These are phyloP conservation scores for Daldinia eschscholtzii DNA, from an alignment of 2,329 filamentous ascomycete species.

Conservation along the genomic window DNA sequence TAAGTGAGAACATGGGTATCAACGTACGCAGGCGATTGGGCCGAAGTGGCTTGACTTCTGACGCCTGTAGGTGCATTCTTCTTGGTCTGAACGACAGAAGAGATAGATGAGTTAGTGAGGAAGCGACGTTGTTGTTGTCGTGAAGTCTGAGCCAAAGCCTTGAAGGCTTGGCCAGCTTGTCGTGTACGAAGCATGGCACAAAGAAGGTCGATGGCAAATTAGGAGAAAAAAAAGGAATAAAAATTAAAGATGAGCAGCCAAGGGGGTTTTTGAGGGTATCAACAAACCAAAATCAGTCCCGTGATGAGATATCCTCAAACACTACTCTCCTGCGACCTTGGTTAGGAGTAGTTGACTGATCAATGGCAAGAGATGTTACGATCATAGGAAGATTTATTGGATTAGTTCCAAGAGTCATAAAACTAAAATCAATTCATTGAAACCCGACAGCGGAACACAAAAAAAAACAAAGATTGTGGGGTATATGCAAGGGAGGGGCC, in stretches of 20 bases:
- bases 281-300: constrained; percentile 16
- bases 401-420: constrained; percentile 35
- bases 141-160: constrained; percentile 57
- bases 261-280: constrained; percentile 5
- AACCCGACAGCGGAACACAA: constrained; percentile 43
- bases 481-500: constrained; percentile 27
- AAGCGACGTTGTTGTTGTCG: constrained; percentile 52
- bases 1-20: not conserved
- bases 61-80: constrained; percentile 58
- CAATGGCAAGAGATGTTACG: constrained; percentile 40
- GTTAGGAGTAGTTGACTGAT: constrained; percentile 20
- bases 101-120: constrained; percentile 58
- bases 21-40: constrained; percentile 67
- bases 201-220: constrained; percentile 39
- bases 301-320: constrained; percentile 25
- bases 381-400: constrained; percentile 23
- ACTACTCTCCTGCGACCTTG: constrained; percentile 32
- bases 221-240: constrained; percentile 14
- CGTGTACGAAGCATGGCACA: constrained; percentile 64
- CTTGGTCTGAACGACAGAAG: constrained; percentile 53
- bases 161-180: constrained; percentile 62
- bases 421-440: constrained; percentile 19
- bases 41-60: constrained; percentile 64
- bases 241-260: not conserved
- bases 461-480: constrained; percentile 43